Conservation (phyloP, 352 stramenopile species). For the Globisporangium cystogenes region DNA sequence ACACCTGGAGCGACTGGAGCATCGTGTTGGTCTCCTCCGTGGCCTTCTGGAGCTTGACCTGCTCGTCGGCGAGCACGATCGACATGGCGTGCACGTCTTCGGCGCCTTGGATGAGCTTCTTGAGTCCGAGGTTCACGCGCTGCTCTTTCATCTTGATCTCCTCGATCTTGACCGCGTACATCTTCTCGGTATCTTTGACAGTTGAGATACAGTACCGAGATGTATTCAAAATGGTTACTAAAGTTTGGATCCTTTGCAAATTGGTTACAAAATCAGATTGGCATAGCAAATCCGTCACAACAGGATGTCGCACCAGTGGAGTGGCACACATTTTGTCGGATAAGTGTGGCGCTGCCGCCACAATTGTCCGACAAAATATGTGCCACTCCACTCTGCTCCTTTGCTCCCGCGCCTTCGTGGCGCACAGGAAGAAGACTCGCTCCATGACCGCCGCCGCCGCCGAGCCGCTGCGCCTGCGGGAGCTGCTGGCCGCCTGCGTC, state of each 20-base stretch:
- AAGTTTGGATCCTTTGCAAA: too few species aligned
- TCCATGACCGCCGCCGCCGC: conserved; percentile 3
- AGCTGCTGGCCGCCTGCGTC: conserved; percentile 55
- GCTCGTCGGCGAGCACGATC: conserved; percentile 93
- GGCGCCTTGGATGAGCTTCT: conserved; percentile 97
- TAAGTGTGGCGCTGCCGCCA: too few species aligned
- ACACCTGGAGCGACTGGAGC: conserved; percentile 95
- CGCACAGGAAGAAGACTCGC: conserved; percentile 3
- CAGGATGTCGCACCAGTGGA: too few species aligned
- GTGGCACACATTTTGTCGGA: too few species aligned
- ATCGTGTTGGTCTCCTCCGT: conserved; percentile 97
- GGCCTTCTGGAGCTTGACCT: conserved; percentile 96
- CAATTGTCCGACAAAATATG: too few species aligned
- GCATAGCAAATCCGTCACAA: too few species aligned
- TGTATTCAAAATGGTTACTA: too few species aligned
- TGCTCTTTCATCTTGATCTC: conserved; percentile 97
- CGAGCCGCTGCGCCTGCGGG: conserved; percentile 18
- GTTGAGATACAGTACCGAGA: too few species aligned
- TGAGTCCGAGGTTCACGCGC: conserved; percentile 94
- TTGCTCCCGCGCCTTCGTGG: too few species aligned
- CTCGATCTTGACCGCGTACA: conserved; percentile 93
- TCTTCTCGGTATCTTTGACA: too few species aligned
- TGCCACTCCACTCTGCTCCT: too few species aligned
- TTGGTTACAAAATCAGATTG: too few species aligned
- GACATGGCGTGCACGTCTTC: conserved; percentile 98